Evolutionary conservation across 1,284 basidiomycete species (phyloP), one percentile per base, ranked within the genome.

Genomic region (Heterobasidion irregulare): DNA sequence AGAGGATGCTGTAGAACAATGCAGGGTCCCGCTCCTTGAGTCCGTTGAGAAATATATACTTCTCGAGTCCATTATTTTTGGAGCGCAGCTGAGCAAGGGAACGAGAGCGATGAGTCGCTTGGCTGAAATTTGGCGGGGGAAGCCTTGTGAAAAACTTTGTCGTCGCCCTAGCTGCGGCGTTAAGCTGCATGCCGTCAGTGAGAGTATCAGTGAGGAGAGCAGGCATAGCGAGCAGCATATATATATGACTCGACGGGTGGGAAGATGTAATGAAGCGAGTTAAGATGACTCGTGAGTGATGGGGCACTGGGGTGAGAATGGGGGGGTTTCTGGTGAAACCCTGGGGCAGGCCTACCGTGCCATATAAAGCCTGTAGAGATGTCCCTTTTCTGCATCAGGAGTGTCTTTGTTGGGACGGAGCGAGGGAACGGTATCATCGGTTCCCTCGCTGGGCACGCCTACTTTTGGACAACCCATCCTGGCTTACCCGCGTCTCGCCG

Each of bases 1-100:
- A 67, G 9, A 81, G 60, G 19, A 84, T 68, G 52, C 78, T 73
- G 62, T 88, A 89, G 66, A 89, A 89, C 43, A 87, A 72, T 53
- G 78, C 73, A 32, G 81, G 71, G 62, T 87, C 82, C 57, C 83
- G 75, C 50, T 78, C 75, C 62, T 87, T 84, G 59, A 89, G 73
- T 13, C 78, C 77, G 45, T 75, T 76, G 57, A 90, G 77, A 66
- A 80, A 86, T 56, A 89, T 86, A 67, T 90, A 86, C 67, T 86
- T 83, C 57, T 86, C 83, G 57, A 88, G 74, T 16, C 71, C 68
- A 51, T 73, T 72, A 3, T 70, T 58, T 67, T 87, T 87, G 64
- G 76, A 75, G 56, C 82, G 77, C 33, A 88, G 71, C 66, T 88
- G 85, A 16, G 69, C 70, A 6, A 85, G 74, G 64, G 77, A 83